Evolutionary conservation across 345 rosid species (phyloP), one percentile per base, ranked within the genome.

Genomic region (Isatis tinctoria): DNA sequence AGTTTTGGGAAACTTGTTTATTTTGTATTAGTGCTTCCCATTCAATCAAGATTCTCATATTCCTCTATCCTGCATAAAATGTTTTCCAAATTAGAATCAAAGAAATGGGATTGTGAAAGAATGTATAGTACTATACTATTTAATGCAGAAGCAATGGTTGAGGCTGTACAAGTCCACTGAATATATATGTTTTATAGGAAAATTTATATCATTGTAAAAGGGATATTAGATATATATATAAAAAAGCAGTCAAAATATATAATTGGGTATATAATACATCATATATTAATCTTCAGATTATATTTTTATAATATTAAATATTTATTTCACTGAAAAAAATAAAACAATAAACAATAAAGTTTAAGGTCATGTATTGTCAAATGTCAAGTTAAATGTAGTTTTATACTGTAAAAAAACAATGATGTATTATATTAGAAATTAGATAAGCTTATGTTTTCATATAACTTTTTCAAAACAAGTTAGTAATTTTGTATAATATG

Each of bases 1-100:
- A 39, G 47, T 76, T 76, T 76, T 66, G 16, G 65, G 52, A 74
- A 66, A 47, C 43, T 74, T 47, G 28, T 64, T 67, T 56, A 2
- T 56, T 17, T 58, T 44, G 18, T 22, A 40, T 28, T 22, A 52
- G 54, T 30, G 66, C 1, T 69, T 26, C 56, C 9, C n/a, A 24
- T 51, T 51, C 10, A 69, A 32, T 62, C 58, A 53, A 69, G 75
- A 76, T 69, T 75, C 69, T 75, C 52, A 16, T 62, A 62, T 60
- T 60, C 58, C 20, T 67, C 4, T 47, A 36, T 74, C 60, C 5
- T 74, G 44, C 41, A 41, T 44, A 40, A 61, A 52, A n/a, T 52
- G 39, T 17, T 60, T 60, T 47, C 62, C 33, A 18, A 36, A 17
- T 12, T 48, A 22, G 17, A 24, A 65, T 43, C 18, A 14, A 12